Base-by-base conservation (phyloP, 768 basidiomycete species). In the Dioszegia hungarica region DNA sequence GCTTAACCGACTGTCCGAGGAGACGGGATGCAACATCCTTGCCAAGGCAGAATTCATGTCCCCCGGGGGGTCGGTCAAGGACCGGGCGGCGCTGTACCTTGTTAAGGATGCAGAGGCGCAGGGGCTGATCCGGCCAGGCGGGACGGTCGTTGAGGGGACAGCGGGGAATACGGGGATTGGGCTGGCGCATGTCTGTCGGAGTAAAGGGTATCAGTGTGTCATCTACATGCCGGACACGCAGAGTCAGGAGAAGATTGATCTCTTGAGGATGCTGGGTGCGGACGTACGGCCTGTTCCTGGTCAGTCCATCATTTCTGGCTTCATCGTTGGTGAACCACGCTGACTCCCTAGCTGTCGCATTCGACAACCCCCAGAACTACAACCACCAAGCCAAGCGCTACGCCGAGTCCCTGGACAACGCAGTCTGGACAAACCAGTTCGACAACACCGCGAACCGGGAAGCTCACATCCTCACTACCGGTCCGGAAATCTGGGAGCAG, bases 41-140 rank as follows among this genome's bases (percentile, higher is more conserved):
- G 93, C 89, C n/a, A 97, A 99, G 75, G 90, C 95, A 19, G 95
- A 99, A 78, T 93, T 95, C 72, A 92, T 95, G 79, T 97, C 97
- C 70, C 95, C 95, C 0, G 95, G 95, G 5, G 94, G 94, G 37
- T 92, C 89, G 61, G 90, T 99, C 64, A 99, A 99, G 78, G 95
- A 99, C 73, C 85, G 95, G 44, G 95, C 95, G 36, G 95, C 94
- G 1, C 81, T 95, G 15, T 91, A 89, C 28, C 81, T 99, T 49
- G 78, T 99, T 45, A 79, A 79, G 50, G 86, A 92, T 72, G 94
- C 94, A 3, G 94, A 98, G 78, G 80, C 85, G 68, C 82, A 82
- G 65, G 93, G 92, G 61, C 88, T 90, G 41, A 81, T 99, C 57
- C 84, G 85, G 70, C 84, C 90, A 1, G 94, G 93, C n/a, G 94